Evolutionary conservation across 1,284 basidiomycete species (phyloP).

Genomic region (Cystobasidium sp.): DNA sequence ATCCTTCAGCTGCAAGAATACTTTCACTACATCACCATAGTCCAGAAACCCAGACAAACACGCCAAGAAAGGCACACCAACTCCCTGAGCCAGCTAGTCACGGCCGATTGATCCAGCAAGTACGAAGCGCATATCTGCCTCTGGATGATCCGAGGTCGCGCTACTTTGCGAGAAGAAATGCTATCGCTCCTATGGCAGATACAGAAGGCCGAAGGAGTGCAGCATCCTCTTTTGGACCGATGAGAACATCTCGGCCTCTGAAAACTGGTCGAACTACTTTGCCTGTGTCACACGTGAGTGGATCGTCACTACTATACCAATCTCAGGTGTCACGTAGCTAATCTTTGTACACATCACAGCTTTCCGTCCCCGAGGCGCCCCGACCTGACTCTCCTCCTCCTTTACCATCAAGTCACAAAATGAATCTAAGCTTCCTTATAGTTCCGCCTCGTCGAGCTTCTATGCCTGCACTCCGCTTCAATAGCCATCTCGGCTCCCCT

Average conservation of each 20-base stretch:
- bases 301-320: background rate
- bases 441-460: background rate
- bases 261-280: conserved; percentile 14
- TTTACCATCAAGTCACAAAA: background rate
- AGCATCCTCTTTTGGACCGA: conserved; percentile 13
- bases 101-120: background rate
- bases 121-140: background rate
- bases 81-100: background rate
- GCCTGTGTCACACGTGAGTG: conserved; percentile 2
- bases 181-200: conserved; percentile 19
- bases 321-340: too few relatives aligned
- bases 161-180: conserved; percentile 16
- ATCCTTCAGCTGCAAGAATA: conserved; percentile 10
- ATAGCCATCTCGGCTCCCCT: conserved; percentile 2
- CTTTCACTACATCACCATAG: conserved; percentile 17
- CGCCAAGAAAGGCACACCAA: background rate
- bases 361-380: conserved; percentile 11
- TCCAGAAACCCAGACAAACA: background rate
- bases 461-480: conserved; percentile 2
- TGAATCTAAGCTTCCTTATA: conserved; percentile 7
- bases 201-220: background rate
- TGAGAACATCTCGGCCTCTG: background rate
- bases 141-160: conserved; percentile 9
- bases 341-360: background rate
- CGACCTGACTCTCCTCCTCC: conserved; percentile 26